phyloP scores from a whole-genome alignment of 345 rosid species.

The Cochlearia excelsa region DNA sequence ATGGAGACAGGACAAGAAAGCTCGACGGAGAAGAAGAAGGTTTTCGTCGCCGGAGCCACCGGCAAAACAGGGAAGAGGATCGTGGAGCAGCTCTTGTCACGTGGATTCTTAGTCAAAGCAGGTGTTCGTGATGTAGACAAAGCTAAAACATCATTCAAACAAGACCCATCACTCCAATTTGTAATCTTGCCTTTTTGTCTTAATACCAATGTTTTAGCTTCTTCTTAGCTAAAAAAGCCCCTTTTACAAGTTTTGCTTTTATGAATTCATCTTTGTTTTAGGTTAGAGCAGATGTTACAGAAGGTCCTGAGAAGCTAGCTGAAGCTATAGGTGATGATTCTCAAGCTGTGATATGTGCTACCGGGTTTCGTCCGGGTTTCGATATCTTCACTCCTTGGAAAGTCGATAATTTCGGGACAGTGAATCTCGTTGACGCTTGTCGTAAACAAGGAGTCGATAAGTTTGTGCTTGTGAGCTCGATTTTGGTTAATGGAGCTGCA shows the following conservation, averaged over 20 bases:
- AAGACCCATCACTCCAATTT: conserved; percentile 65
- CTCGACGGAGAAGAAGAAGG: conserved; percentile 41
- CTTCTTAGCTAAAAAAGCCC: too few species aligned
- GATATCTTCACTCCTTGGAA: conserved; percentile 89
- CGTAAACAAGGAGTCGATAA: conserved; percentile 56
- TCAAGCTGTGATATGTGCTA: conserved; percentile 81
- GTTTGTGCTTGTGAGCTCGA: conserved; percentile 79
- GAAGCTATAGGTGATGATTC: conserved; percentile 81
- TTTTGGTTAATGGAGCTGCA: conserved; percentile 91
- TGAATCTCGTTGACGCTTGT: conserved; percentile 85
- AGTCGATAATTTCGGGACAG: conserved; percentile 82
- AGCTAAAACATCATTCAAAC: conserved; percentile 54
- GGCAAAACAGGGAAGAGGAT: conserved; percentile 82
- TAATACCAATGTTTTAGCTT: neutral
- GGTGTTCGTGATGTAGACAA: conserved; percentile 78
- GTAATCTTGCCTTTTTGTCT: conserved; percentile 40
- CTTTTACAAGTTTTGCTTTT: too few species aligned
- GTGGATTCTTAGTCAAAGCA: conserved; percentile 82
- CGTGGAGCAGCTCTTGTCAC: conserved; percentile 72
- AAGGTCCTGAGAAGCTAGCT: conserved; percentile 72
- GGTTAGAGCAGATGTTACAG: conserved; percentile 91
- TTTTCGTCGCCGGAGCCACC: conserved; percentile 91
- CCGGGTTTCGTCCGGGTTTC: conserved; percentile 79
- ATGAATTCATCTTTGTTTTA: conserved; percentile 16
- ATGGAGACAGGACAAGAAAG: conserved; percentile 48